Evolutionary conservation across 352 stramenopile genomes (phyloP).

Genomic region (Phytophthora europaea): DNA sequence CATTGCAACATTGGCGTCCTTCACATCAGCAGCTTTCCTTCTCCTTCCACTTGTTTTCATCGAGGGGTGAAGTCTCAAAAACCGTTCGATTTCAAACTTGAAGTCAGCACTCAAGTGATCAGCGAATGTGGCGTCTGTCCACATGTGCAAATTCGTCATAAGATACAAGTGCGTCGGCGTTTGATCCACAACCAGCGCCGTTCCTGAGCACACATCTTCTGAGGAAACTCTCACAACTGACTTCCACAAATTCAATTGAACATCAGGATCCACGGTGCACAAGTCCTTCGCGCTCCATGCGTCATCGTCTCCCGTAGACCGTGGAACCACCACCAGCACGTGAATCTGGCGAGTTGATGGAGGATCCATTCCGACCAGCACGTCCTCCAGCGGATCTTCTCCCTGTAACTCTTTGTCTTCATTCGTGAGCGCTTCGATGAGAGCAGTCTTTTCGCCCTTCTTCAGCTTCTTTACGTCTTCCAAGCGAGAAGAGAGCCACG

Average conservation of each 20-base stretch:
- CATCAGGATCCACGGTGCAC: slow-evolving; percentile 27
- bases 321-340: no score
- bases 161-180: slow-evolving; percentile 41
- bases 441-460: no score
- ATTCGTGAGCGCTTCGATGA: no score
- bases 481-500: no score
- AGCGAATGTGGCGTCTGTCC: slow-evolving; percentile 25
- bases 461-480: no score
- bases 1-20: slow-evolving; percentile 6
- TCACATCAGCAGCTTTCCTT: slow-evolving; percentile 11
- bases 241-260: slow-evolving; percentile 47
- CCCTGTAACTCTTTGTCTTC: no score
- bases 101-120: slow-evolving; percentile 42
- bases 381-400: no score
- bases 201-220: slow-evolving; percentile 33
- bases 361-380: no score
- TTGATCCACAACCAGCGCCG: slow-evolving; percentile 44
- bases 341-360: no score
- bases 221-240: slow-evolving; percentile 46
- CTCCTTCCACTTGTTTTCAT: slow-evolving; percentile 40
- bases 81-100: slow-evolving; percentile 39
- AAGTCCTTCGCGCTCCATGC: slow-evolving; percentile 28
- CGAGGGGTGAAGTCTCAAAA: slow-evolving; percentile 24
- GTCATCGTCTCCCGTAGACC: background rate
- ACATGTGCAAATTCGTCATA: slow-evolving; percentile 48